These are phyloP conservation scores for Metarhizium robertsii DNA, from an alignment of 2,329 filamentous ascomycete species.

Conservation along the genomic window DNA sequence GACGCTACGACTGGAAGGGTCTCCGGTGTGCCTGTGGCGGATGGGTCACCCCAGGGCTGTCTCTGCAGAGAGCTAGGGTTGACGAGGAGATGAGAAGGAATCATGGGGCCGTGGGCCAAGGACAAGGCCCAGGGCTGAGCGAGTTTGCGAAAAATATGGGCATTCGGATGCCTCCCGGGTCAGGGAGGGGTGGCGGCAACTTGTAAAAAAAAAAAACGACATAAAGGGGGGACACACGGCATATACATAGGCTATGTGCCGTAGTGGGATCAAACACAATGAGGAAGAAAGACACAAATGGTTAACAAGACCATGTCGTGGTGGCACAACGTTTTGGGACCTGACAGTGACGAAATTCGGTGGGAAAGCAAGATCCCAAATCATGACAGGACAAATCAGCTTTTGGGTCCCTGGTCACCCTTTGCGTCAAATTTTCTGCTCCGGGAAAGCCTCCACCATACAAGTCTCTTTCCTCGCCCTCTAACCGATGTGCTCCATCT, in stretches of 20 bases:
- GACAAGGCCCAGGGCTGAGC: constrained; percentile 11
- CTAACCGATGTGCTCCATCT: too few relatives aligned
- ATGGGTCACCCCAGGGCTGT: constrained; percentile 89
- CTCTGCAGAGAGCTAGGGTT: constrained; percentile 70
- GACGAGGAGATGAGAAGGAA: constrained; percentile 49
- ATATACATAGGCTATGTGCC: neutral
- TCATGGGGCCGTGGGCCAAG: constrained; percentile 7
- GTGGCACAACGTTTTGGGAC: too few relatives aligned
- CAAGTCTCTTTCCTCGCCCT: too few relatives aligned
- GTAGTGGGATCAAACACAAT: neutral
- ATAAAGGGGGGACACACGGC: neutral
- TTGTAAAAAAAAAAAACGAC: constrained; percentile 14
- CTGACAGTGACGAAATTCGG: too few relatives aligned
- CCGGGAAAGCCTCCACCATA: too few relatives aligned
- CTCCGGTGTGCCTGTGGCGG: constrained; percentile 84
- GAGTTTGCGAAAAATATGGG: constrained; percentile 22
- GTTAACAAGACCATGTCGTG: too few relatives aligned
- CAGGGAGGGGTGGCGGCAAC: constrained; percentile 26
- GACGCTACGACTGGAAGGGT: constrained; percentile 93
- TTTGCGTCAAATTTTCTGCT: too few relatives aligned
- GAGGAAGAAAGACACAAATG: too few relatives aligned
- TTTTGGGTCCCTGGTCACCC: too few relatives aligned
- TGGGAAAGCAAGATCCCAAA: too few relatives aligned
- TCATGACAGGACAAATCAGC: too few relatives aligned
- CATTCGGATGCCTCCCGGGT: constrained; percentile 47